Evolutionary conservation across 352 stramenopile species (phyloP), one percentile per base, ranked within the genome.

Genomic region (Pythium angustatum): DNA sequence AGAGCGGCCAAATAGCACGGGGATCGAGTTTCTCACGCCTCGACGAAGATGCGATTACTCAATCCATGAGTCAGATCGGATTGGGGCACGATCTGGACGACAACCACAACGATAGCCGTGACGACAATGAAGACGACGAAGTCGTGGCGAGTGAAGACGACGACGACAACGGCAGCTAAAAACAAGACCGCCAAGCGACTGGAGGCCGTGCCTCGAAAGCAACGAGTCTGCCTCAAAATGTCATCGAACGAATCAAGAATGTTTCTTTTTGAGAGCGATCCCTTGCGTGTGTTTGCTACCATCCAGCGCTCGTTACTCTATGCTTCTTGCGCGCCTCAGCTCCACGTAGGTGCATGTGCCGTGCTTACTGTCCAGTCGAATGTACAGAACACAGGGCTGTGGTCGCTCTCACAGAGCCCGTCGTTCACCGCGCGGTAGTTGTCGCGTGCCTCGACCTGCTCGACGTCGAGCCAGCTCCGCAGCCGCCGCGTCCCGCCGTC

Each of bases 381-480:
- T 19, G 77, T 87, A 56, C 78, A 87, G 30, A 62, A 76, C 31
- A 91, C 79, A 12, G 82, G 82, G 56, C 78, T 87, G 50, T 91
- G 82, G 64, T 89, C 82, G 49, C 79, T 89, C 40, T 73, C 76
- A 10, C 75, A 77, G 44, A 91, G 62, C 17, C 76, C 68, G 44
- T 87, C 71, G 57, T 91, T 89, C 40, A 87, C 66, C 1, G 79
- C 71, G 10, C 81, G 67, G 67, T 91, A 91, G 56, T 88, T 89
- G 62, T 89, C 79, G 43, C 72, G 53, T 15, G 41, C 57, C 28
- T 54, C 31, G 3, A 72, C 69, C 30, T 87, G 69, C 27, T 89
- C 82, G 2, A 88, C 78, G 7, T 66, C 27, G 4, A 87, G 41
- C 41, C 27, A 60, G 7, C 24, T 57, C 17, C 31, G 12, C 9